A percentile compares a stretch with the other conserved stretches of the same genome.
Conservation (phyloP, 306 rosid genomes). For the Coriaria nepalensis region DNA sequence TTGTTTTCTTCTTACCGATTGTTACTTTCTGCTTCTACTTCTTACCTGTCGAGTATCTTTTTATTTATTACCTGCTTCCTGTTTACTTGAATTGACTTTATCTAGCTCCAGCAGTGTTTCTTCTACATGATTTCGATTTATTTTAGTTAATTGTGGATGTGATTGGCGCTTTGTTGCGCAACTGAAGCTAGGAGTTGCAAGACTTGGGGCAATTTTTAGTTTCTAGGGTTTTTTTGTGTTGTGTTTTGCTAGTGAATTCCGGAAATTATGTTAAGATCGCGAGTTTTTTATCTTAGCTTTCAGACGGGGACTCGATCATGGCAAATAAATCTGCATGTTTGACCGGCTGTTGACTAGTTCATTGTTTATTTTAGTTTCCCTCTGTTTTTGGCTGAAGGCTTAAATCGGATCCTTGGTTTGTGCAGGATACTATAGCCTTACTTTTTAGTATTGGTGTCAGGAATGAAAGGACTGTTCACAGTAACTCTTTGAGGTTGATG, state of each 20-base stretch:
- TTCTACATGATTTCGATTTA: slow-evolving; percentile 8
- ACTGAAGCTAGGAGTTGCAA: slow-evolving; percentile 6
- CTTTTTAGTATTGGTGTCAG: too few species aligned
- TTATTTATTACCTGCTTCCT: neutral
- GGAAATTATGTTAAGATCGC: neutral
- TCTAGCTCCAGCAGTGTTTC: neutral
- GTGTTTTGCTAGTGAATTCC: neutral
- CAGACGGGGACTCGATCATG: neutral
- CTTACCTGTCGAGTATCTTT: neutral
- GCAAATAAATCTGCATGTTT: too few species aligned
- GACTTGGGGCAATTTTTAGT: slow-evolving; percentile 8
- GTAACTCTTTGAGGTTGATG: too few species aligned
- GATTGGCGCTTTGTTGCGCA: neutral
- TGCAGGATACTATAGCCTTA: too few species aligned
- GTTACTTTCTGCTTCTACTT: neutral
- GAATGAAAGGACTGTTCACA: too few species aligned
- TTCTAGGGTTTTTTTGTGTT: slow-evolving; percentile 17
- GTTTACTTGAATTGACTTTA: neutral
- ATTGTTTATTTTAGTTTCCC: too few species aligned
- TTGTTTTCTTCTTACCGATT: neutral
- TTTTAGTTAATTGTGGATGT: slow-evolving; percentile 1
- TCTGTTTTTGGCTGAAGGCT: too few species aligned
- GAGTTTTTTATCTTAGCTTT: slow-evolving; percentile 1
- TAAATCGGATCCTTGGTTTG: too few species aligned
- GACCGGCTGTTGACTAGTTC: too few species aligned